Conservation (phyloP, 2,329 filamentous ascomycete genomes). For the Aspergillus sp. region DNA sequence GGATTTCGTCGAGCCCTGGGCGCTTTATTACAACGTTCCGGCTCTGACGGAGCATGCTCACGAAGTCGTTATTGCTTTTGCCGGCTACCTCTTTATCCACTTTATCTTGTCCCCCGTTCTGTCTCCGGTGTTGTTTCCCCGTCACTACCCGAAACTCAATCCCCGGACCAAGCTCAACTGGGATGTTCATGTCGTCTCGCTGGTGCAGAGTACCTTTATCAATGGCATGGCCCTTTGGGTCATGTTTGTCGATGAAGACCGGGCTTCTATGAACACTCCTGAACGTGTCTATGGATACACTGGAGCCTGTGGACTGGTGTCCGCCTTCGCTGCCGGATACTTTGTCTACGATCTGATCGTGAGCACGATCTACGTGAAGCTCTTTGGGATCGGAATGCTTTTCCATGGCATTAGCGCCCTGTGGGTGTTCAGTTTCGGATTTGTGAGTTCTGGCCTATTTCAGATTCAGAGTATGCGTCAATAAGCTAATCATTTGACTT, state of each 20-base stretch:
- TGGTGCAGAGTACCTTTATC: slow-evolving; percentile 61
- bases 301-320: slow-evolving; percentile 59
- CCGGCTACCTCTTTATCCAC: slow-evolving; percentile 59
- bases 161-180: slow-evolving; percentile 63
- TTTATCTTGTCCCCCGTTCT: slow-evolving; percentile 57
- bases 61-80: slow-evolving; percentile 59
- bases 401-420: slow-evolving; percentile 64
- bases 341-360: slow-evolving; percentile 66
- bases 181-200: slow-evolving; percentile 67
- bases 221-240: slow-evolving; percentile 60
- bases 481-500: neutral
- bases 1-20: slow-evolving; percentile 51
- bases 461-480: neutral
- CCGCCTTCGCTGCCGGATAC: slow-evolving; percentile 63
- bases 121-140: slow-evolving; percentile 56
- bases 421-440: slow-evolving; percentile 63
- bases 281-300: slow-evolving; percentile 64
- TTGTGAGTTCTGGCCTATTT: slow-evolving; percentile 52
- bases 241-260: slow-evolving; percentile 58
- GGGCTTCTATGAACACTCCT: slow-evolving; percentile 53
- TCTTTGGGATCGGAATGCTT: slow-evolving; percentile 64
- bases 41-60: slow-evolving; percentile 63
- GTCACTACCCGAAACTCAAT: slow-evolving; percentile 56
- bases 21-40: slow-evolving; percentile 54
- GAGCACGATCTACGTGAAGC: slow-evolving; percentile 55